Evolutionary conservation across 257 asterid genomes (phyloP).

Genomic region (Lithospermum erythrorhizon): DNA sequence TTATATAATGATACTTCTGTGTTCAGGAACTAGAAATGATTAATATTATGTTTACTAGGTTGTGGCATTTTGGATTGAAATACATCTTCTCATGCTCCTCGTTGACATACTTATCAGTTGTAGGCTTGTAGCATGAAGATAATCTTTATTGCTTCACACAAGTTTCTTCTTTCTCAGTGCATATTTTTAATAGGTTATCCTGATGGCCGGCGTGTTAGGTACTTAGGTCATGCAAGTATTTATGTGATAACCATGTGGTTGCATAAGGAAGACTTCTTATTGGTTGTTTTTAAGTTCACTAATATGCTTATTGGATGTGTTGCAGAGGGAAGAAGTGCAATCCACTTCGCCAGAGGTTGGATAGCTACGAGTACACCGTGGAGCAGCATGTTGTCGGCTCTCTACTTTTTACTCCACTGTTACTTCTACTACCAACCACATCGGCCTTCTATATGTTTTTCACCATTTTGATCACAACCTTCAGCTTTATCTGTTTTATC

Average conservation of each 20-base stretch:
- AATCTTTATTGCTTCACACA: no score
- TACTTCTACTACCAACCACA: slow-evolving; percentile 84
- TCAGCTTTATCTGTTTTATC: slow-evolving; percentile 44
- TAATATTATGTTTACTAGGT: no score
- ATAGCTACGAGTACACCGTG: slow-evolving; percentile 77
- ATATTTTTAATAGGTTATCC: not conserved
- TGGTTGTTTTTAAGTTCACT: slow-evolving; percentile 7
- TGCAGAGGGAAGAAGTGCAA: slow-evolving; percentile 92
- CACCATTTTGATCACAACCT: slow-evolving; percentile 61
- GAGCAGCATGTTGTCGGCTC: slow-evolving; percentile 93
- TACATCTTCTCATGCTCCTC: no score
- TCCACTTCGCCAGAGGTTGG: slow-evolving; percentile 88
- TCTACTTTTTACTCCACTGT: slow-evolving; percentile 79
- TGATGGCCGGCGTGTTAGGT: not conserved
- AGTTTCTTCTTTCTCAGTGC: not conserved
- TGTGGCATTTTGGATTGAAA: no score
- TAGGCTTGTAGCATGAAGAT: no score
- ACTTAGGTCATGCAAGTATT: not conserved
- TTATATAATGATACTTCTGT: no score
- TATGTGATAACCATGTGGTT: no score
- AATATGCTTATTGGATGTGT: slow-evolving; percentile 12
- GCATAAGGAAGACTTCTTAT: slow-evolving; percentile 1
- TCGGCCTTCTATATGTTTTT: slow-evolving; percentile 85
- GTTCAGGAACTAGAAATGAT: no score
- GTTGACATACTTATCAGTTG: no score